Base-by-base conservation (phyloP, 192 early-diverging fungal species). In the Paraglomus occultum region DNA sequence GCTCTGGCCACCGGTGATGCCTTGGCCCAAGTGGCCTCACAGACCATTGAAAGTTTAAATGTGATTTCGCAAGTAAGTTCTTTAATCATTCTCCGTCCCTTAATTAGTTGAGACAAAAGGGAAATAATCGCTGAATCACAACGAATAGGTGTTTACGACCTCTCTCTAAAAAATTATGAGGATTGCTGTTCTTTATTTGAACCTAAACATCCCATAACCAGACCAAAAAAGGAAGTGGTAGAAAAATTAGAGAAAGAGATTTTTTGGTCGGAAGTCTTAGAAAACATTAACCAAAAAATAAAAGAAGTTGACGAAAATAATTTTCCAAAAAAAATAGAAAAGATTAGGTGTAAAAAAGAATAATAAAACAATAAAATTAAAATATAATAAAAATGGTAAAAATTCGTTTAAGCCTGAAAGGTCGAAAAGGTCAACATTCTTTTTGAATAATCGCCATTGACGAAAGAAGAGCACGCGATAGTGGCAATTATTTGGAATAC, bases 371-470 rank as follows among this genome's bases (percentile, higher is more conserved):
- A n/a, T n/a, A n/a, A n/a, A n/a, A n/a, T n/a, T n/a, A n/a, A n/a
- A n/a, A n/a, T n/a, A n/a, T n/a, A n/a, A n/a, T n/a, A n/a, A n/a
- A n/a, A 55, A 55, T 55, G 53, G 53, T 55, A 10, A 55, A 55
- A 55, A 55, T 55, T 20, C 53, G 53, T 55, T 55, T 55, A 8
- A 55, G 53, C n/a, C 53, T 55, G n/a, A 55, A 55, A 55, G 53
- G 53, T 10, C 6, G 53, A 7, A 55, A 55, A 55, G 53, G 53
- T 55, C 53, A 55, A 55, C 53, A 22, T 55, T 55, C 53, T 55
- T 55, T 55, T 55, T 55, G 53, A 55, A 55, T 55, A 55, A 55
- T 55, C 53, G 53, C 53, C 6, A 55, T 55, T 17, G 53, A 55
- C 53, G 53, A 55, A 17, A 55, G 53, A 55, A 55, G n/a, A 17